phyloP scores from a whole-genome alignment of 139 green algal genomes.

The Auxenochlorella protothecoides region DNA sequence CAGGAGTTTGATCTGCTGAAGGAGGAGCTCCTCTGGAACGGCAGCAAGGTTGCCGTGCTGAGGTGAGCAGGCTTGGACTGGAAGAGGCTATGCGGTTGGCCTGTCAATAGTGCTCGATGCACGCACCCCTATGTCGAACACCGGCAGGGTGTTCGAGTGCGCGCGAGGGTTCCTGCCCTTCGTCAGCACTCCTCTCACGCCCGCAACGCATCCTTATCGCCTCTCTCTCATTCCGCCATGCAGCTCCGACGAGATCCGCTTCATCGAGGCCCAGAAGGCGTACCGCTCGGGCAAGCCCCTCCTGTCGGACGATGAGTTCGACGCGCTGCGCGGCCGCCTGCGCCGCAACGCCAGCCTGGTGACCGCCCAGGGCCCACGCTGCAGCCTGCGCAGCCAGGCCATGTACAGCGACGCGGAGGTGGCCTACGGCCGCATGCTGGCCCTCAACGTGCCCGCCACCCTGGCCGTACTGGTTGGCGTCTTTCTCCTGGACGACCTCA shows the following conservation, averaged over 20 bases:
- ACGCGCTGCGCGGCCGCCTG: constrained; percentile 38
- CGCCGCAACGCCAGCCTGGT: neutral
- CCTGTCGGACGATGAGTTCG: constrained; percentile 74
- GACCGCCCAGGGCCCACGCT: constrained; percentile 54
- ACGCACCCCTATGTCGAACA: too few relatives aligned
- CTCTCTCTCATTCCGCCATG: neutral
- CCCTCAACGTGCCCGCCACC: constrained; percentile 75
- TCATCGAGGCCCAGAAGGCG: constrained; percentile 69
- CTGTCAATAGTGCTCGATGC: too few relatives aligned
- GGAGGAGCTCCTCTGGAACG: constrained; percentile 77
- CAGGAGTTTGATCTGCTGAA: constrained; percentile 81
- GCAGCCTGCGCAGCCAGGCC: constrained; percentile 58
- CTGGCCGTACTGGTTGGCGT: constrained; percentile 51
- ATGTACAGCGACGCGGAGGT: constrained; percentile 60
- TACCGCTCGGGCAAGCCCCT: constrained; percentile 58
- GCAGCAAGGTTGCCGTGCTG: constrained; percentile 57
- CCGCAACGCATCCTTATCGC: too few relatives aligned
- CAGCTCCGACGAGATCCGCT: constrained; percentile 63
- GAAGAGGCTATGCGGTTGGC: too few relatives aligned
- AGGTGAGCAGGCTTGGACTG: constrained; percentile 5
- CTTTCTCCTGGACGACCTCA: constrained; percentile 77
- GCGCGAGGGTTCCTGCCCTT: too few relatives aligned
- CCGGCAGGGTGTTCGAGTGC: too few relatives aligned
- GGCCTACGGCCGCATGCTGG: constrained; percentile 75
- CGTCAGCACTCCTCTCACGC: too few relatives aligned